These are phyloP conservation scores for Penicillium expansum DNA, from an alignment of 2,329 filamentous ascomycete species.

Conservation along the genomic window DNA sequence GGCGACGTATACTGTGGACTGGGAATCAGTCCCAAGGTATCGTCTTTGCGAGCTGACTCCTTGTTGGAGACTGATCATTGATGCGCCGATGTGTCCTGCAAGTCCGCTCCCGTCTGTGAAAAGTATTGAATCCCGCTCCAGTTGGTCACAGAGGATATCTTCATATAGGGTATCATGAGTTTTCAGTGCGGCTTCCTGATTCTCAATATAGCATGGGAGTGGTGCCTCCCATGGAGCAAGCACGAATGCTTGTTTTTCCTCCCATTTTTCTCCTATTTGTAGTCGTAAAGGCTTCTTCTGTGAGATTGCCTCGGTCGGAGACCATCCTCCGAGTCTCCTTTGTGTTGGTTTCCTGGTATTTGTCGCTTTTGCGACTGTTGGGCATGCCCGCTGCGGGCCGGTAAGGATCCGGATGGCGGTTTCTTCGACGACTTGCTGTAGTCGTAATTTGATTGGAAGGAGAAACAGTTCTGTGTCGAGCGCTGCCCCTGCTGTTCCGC, in stretches of 20 bases:
- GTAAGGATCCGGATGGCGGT: constrained; percentile 1
- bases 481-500: neutral
- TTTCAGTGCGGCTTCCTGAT: neutral
- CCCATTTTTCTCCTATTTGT: neutral
- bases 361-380: neutral
- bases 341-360: neutral
- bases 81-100: neutral
- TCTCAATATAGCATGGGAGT: neutral
- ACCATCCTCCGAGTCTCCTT: neutral
- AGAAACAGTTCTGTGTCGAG: neutral
- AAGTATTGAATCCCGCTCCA: no score
- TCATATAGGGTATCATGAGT: neutral
- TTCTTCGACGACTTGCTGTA: neutral
- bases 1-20: neutral
- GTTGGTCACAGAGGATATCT: neutral
- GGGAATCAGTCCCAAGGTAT: neutral
- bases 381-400: neutral
- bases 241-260: neutral
- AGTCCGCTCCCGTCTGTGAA: constrained; percentile 1
- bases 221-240: constrained; percentile 1
- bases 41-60: no score
- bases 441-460: neutral
- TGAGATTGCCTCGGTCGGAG: neutral
- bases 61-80: neutral
- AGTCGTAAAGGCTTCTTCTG: neutral